Conservation (phyloP, 1,284 basidiomycete genomes). For the Microbotryomycetes sp. region DNA sequence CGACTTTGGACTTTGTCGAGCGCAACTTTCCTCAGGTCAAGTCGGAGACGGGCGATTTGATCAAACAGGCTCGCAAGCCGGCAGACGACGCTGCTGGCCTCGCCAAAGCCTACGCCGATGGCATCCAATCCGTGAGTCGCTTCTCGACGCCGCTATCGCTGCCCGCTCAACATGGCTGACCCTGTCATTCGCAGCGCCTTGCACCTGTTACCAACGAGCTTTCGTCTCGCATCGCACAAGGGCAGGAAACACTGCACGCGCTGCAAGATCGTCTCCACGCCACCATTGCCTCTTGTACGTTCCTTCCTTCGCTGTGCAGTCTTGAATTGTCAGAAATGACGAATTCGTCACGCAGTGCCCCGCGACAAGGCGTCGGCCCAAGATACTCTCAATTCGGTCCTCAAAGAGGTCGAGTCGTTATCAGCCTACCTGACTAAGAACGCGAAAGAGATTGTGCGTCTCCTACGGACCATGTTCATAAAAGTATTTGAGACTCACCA, state of each 20-base stretch:
- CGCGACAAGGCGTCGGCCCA: slow-evolving; percentile 18
- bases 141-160: background rate
- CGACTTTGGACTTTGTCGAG: slow-evolving; percentile 24
- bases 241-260: slow-evolving; percentile 13
- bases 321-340: background rate
- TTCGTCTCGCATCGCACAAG: slow-evolving; percentile 9
- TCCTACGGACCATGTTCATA: background rate
- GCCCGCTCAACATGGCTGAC: background rate
- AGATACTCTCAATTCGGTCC: slow-evolving; percentile 10
- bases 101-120: slow-evolving; percentile 13
- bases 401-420: slow-evolving; percentile 18
- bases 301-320: background rate
- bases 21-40: slow-evolving; percentile 27
- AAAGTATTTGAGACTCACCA: no score
- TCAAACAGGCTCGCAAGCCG: slow-evolving; percentile 11
- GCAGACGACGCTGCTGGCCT: slow-evolving; percentile 19
- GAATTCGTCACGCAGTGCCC: slow-evolving; percentile 7
- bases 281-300: slow-evolving; percentile 15
- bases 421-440: slow-evolving; percentile 1
- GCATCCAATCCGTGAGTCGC: slow-evolving; percentile 15
- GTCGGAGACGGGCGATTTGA: slow-evolving; percentile 15
- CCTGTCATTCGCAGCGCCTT: slow-evolving; percentile 9
- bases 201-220: slow-evolving; percentile 13
- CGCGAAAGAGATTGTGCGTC: slow-evolving; percentile 24
- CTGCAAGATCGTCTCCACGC: slow-evolving; percentile 22